Evolutionary conservation across 2,329 filamentous ascomycete species (phyloP), one percentile per base, ranked within the genome.

Genomic region (Colletotrichum sp.): DNA sequence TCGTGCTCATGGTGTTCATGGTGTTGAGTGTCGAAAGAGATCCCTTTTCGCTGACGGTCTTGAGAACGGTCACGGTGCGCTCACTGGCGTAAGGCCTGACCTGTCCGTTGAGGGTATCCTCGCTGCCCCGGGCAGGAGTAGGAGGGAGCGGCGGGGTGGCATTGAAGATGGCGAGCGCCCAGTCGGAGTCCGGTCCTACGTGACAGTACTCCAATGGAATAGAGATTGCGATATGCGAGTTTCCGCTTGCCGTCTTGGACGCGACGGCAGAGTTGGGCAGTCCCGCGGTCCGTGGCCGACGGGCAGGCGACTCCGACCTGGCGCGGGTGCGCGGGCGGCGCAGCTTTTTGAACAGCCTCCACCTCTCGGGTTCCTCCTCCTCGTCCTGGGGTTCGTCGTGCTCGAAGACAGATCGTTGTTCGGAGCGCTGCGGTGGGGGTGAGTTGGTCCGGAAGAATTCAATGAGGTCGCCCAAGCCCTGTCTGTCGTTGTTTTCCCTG

Each of bases 141-240:
- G 76, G 77, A 10, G 75, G 72, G 6, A 81, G 78, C 63, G 81
- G 81, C 48, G 81, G 78, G 30, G 77, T 71, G 30, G 78, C 65
- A 24, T 79, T 78, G 75, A 72, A 76, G 24, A 77, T 67, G 10
- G 77, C 72, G 36, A 77, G 75, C 18, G 67, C 78, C 76, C 48
- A 77, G 69, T 14, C 79, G 32, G 71, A 74, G 59, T 76, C 76
- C 7, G 80, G 77, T 4, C 84, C 85, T 59, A 88, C 82, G 26
- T 89, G 86, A 7, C 86, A 87, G 73, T 90, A 83, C 77, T 90
- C 86, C 14, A 88, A 75, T 2, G 91, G 91, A 60, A 92, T 92
- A 0, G 90, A 92, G 68, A 92, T 92, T 74, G 90, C 90, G 77
- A 93, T 92, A 78, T 92, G 89, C 6, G 89, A 86, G 79, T 90